Conservation (phyloP, 495 filamentous ascomycete genomes). For the Penicillium cinerascens region DNA sequence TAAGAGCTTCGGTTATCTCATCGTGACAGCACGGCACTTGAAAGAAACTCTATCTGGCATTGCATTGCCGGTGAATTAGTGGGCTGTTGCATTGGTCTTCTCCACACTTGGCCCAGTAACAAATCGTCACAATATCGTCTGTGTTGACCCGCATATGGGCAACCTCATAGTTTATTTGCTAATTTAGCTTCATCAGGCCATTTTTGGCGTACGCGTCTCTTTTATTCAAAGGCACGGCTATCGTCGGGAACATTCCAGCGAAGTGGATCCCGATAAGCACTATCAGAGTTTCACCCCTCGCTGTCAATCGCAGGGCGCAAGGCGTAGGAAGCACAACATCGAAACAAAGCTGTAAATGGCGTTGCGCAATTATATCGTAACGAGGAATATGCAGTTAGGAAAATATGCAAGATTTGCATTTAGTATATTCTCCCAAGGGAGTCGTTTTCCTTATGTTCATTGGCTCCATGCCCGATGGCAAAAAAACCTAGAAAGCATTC, state of each 20-base stretch:
- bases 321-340: not conserved
- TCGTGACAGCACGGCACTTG: too few species aligned
- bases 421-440: not conserved
- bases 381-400: not conserved
- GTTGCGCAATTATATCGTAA: not conserved
- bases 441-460: not conserved
- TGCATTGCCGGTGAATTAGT: too few species aligned
- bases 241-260: slow-evolving; percentile 2
- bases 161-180: too few species aligned
- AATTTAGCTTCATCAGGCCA: too few species aligned
- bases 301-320: slow-evolving; percentile 9
- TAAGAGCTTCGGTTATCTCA: too few species aligned
- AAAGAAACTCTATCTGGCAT: too few species aligned
- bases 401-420: not conserved
- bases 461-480: slow-evolving; percentile 6
- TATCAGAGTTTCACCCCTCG: slow-evolving; percentile 2
- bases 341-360: not conserved
- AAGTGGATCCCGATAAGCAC: slow-evolving; percentile 7
- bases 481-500: not conserved
- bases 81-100: too few species aligned
- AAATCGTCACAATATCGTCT: too few species aligned
- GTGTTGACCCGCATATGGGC: too few species aligned
- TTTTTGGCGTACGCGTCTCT: too few species aligned
- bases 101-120: too few species aligned
- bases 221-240: slow-evolving; percentile 8